Percentiles rank a stretch among this genome's conserved stretches.
Evolutionary conservation across 352 stramenopile genomes (phyloP).

Genomic region (Phytophthora boehmeriae): DNA sequence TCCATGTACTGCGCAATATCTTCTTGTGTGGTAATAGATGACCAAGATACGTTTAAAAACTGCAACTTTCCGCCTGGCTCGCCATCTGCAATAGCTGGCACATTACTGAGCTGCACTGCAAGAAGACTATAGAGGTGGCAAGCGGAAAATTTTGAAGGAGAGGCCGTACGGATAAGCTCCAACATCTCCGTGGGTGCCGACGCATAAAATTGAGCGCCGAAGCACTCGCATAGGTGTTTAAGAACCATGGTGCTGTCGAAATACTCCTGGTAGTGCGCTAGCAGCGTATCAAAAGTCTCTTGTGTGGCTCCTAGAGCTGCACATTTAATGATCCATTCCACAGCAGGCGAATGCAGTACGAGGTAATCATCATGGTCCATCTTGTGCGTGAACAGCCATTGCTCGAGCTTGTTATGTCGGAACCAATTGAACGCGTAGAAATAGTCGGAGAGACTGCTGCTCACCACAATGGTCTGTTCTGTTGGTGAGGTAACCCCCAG

Average conservation of each 20-base stretch:
- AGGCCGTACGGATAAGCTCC: conserved; percentile 65
- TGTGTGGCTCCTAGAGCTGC: conserved; percentile 46
- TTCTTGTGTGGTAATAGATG: conserved; percentile 70
- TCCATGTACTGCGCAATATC: conserved; percentile 84
- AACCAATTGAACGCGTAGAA: conserved; percentile 88
- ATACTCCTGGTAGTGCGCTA: conserved; percentile 86
- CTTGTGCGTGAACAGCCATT: conserved; percentile 56
- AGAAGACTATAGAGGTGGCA: conserved; percentile 79
- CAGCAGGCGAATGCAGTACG: conserved; percentile 78
- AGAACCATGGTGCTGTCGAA: conserved; percentile 90
- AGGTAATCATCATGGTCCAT: conserved; percentile 74
- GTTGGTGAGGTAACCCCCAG: conserved; percentile 44
- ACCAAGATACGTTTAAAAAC: conserved; percentile 90
- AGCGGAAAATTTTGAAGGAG: conserved; percentile 60
- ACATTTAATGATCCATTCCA: conserved; percentile 89
- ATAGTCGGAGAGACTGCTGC: conserved; percentile 89
- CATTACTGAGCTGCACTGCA: conserved; percentile 59
- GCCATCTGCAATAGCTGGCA: conserved; percentile 28
- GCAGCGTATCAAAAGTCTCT: conserved; percentile 63
- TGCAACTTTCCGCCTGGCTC: conserved; percentile 58
- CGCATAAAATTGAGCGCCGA: conserved; percentile 67
- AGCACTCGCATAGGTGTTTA: conserved; percentile 83
- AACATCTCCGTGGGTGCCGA: conserved; percentile 63
- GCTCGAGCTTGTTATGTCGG: conserved; percentile 51
- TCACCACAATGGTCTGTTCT: conserved; percentile 43